Base-by-base conservation (phyloP, 345 rosid genomes). In the Pugionium cornutum region DNA sequence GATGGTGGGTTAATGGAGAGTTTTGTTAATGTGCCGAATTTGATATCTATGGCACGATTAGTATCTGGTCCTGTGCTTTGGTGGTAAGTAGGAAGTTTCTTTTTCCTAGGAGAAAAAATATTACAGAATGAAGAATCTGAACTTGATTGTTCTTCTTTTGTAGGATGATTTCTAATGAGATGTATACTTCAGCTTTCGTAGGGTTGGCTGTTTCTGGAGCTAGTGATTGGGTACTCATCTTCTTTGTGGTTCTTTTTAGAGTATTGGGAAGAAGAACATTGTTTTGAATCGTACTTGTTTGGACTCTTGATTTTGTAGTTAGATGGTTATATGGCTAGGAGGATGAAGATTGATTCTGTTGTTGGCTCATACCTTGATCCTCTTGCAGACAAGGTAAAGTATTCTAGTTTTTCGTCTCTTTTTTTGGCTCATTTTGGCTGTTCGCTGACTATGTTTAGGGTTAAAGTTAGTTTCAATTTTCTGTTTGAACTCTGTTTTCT, bases 291-390 rank as follows among this genome's bases (percentile, higher is more conserved):
- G 42, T 28, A 33, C 55, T 69, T 44, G 39, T 51, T 63, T 26
- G 2, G 44, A 45, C 43, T 2, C 35, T 73, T 73, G 45, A 5
- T 52, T 10, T 30, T 67, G 67, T 70, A 89, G 97, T 70, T 92
- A 63, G 98, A 92, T 83, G 98, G 98, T 34, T 94, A 85, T 53
- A 52, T 85, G 70, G 97, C 99, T 57, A 83, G 99, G 73, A 90
- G 81, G 78, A 89, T 94, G 96, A 84, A 61, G 57, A 88, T 90
- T 55, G 34, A 88, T 74, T 92, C 97, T 28, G 97, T 92, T 1
- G 96, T 88, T 77, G 97, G 98, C 49, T 89, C 98, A 2, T 88
- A 92, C 79, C 92, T 92, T 66, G 97, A 92, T 76, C 98, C 98
- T 49, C 88, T 92, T 64, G 98, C 95, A 35, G 98, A 92, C 78